These are phyloP conservation scores for Eucalyptus cloeziana DNA, from an alignment of 345 rosid genomes.

Conservation along the genomic window DNA sequence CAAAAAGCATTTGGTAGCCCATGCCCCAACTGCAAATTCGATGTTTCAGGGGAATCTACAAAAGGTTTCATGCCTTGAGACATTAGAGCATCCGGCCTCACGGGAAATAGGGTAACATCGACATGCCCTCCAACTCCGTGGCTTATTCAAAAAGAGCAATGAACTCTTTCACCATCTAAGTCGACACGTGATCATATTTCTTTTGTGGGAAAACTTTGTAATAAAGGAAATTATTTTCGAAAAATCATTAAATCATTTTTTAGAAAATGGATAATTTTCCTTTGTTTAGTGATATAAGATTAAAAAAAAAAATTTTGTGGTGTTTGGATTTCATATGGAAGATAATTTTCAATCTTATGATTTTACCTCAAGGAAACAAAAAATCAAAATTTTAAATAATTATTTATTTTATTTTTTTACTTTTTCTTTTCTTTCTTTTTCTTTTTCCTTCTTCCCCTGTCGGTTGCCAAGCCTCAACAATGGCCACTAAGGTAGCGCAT, in stretches of 20 bases:
- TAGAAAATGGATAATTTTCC: no score
- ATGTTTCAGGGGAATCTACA: neutral
- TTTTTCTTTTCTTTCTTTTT: rapidly evolving
- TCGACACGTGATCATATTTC: neutral
- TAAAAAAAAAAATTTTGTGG: rapidly evolving
- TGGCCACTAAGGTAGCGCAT: no score
- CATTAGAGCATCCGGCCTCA: neutral
- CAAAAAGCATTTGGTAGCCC: neutral
- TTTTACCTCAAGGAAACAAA: neutral
- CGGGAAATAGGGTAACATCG: neutral
- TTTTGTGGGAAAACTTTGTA: neutral
- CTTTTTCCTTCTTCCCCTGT: rapidly evolving
- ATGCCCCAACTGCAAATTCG: neutral
- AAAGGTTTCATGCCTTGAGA: neutral
- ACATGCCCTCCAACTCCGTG: no score
- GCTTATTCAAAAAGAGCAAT: neutral
- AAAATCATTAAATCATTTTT: no score
- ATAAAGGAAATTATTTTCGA: no score
- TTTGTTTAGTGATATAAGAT: no score
- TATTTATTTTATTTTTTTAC: no score
- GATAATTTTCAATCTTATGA: neutral
- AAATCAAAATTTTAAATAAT: no score
- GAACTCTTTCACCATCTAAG: neutral
- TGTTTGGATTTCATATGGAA: neutral
- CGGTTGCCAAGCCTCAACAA: rapidly evolving